Evolutionary conservation across 2,329 filamentous ascomycete species (phyloP), one percentile per base, ranked within the genome.

Genomic region (Colletotrichum liaoningense): DNA sequence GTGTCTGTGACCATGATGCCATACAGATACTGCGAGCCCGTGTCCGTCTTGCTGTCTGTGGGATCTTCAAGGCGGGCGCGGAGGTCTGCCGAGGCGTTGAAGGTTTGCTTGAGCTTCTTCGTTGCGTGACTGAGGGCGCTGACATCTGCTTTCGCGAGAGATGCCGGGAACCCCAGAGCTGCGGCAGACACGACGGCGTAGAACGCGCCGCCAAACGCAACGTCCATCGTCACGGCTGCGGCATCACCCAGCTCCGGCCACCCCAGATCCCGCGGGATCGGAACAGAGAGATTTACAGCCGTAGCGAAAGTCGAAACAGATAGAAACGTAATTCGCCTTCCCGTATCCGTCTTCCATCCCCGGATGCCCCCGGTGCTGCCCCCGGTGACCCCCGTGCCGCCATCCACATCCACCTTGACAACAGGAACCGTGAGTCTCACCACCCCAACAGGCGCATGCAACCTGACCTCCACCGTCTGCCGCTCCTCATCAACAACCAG

Each of bases 361-460:
- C 35, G 9, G 12, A 16, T 42, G 42, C 78, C 63, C 72, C 76
- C 72, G 1, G 16, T 42, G 12, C 5, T 42, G 42, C 78, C 63
- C 72, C 76, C 72, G 1, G 16, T 42, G 5, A 5, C 38, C 14
- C 35, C 38, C 2, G 38, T 42, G 38, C 38, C 16, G 38, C 38
- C 38, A 19, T 42, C 38, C 11, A 12, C 11, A 5, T 74, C 66
- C 5, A 76, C 78, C 35, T 19, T 49, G 3, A 66, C 35, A 8
- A 79, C 79, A 0, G 86, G 85, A 1, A 87, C 85, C 1, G 77
- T 81, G 2, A 86, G 77, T 5, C 76, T 63, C 0, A 87, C 81
- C 6, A 87, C 62, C 1, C 86, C 86, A 74, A 84, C 86, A 0
- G 85, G 86, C 0, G 82, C 83, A 77, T 88, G 86, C 2, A 88